Percentiles rank a stretch among this genome's conserved stretches.
Evolutionary conservation across 192 early-diverging fungal genomes (phyloP).

Genomic region (Podila epigama): DNA sequence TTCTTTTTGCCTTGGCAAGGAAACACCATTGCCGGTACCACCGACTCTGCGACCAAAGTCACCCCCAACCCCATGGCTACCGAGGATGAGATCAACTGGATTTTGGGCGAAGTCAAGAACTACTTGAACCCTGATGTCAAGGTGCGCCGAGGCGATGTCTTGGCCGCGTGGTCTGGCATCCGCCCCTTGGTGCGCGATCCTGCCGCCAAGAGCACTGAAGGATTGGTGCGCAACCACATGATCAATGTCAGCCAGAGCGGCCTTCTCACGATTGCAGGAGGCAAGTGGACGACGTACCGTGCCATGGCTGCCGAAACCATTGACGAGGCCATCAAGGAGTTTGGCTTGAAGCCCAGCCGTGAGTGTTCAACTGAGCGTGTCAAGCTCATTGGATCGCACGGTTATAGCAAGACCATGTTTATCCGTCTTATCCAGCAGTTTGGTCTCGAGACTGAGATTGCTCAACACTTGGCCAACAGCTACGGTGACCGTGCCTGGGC

Average conservation of each 20-base stretch:
- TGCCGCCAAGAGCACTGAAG: slow-evolving; percentile 87
- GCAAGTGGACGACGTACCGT: slow-evolving; percentile 99
- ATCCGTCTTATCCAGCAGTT: slow-evolving; percentile 96
- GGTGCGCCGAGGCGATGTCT: slow-evolving; percentile 94
- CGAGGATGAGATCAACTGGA: slow-evolving; percentile 96
- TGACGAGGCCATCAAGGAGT: slow-evolving; percentile 83
- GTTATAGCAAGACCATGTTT: slow-evolving; percentile 92
- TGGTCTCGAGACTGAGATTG: slow-evolving; percentile 92
- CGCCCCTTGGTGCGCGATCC: slow-evolving; percentile 97
- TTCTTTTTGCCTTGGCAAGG: slow-evolving; percentile 99
- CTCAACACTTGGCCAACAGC: slow-evolving; percentile 87
- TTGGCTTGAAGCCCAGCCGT: slow-evolving; percentile 69
- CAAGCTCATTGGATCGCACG: slow-evolving; percentile 84
- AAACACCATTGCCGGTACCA: slow-evolving; percentile 94
- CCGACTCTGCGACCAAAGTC: slow-evolving; percentile 89
- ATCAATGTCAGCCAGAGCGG: slow-evolving; percentile 84
- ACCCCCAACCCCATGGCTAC: slow-evolving; percentile 85
- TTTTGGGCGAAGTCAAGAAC: slow-evolving; percentile 88
- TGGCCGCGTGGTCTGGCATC: slow-evolving; percentile 98
- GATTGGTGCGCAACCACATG: slow-evolving; percentile 97
- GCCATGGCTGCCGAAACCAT: slow-evolving; percentile 97
- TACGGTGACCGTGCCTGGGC: slow-evolving; percentile 96
- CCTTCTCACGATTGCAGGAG: slow-evolving; percentile 94
- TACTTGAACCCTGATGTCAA: slow-evolving; percentile 95
- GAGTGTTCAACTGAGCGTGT: slow-evolving; percentile 80